phyloP scores from a whole-genome alignment of 2,329 filamentous ascomycete genomes.

The Aspergillus fumigatus region DNA sequence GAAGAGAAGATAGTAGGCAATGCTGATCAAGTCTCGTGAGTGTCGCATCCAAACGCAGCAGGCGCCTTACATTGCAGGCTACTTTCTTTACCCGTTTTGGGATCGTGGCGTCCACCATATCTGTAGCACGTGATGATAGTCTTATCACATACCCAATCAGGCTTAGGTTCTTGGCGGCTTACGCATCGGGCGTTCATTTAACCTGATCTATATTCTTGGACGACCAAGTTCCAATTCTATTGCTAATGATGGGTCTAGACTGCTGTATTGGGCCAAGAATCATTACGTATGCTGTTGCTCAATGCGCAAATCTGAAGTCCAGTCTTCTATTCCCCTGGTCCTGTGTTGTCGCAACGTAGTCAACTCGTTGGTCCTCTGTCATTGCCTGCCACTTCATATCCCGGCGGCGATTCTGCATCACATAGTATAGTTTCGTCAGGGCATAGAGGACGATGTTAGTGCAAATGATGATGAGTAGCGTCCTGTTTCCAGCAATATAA shows the following conservation, averaged over 20 bases:
- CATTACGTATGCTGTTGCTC: constrained; percentile 1
- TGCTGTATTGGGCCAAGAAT: background rate
- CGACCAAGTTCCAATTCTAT: background rate
- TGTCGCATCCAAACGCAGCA: background rate
- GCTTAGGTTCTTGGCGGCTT: background rate
- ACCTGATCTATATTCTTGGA: background rate
- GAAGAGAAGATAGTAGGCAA: background rate
- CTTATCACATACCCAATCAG: background rate
- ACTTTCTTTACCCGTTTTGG: background rate
- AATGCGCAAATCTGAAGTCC: constrained; percentile 35
- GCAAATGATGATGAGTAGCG: constrained; percentile 18
- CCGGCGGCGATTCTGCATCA: constrained; percentile 23
- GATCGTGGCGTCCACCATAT: background rate
- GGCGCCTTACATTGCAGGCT: background rate
- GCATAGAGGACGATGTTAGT: constrained; percentile 25
- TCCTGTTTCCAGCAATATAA: constrained; percentile 43
- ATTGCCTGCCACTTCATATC: constrained; percentile 30
- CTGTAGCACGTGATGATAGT: background rate
- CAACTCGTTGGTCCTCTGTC: constrained; percentile 22
- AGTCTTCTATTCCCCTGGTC: constrained; percentile 32
- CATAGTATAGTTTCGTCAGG: constrained; percentile 30
- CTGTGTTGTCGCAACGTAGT: constrained; percentile 28
- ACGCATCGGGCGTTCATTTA: background rate
- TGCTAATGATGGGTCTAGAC: background rate
- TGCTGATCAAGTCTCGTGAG: background rate